Conservation (phyloP, 768 basidiomycete genomes). For the Boletus insuetus region DNA sequence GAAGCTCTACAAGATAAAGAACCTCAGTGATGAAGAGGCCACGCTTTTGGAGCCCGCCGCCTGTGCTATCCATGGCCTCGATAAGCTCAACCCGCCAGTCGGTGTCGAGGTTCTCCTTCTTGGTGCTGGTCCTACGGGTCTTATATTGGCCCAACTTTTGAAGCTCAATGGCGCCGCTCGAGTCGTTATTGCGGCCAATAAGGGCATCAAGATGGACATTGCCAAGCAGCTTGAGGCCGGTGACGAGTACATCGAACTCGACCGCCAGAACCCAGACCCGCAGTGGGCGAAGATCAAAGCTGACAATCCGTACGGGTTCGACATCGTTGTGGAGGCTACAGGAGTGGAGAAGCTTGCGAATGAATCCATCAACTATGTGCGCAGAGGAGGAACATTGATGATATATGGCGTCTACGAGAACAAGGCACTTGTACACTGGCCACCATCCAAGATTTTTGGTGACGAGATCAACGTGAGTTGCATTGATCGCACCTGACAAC, state of each 20-base stretch:
- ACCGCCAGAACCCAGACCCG: conserved; percentile 64
- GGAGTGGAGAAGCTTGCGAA: conserved; percentile 87
- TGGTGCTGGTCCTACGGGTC: conserved; percentile 91
- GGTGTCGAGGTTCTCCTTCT: conserved; percentile 83
- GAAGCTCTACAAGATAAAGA: conserved; percentile 85
- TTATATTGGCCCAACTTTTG: conserved; percentile 84
- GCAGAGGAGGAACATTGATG: conserved; percentile 81
- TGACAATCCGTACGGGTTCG: conserved; percentile 85
- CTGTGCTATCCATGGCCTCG: conserved; percentile 89
- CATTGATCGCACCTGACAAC: neutral
- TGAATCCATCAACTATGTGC: conserved; percentile 85
- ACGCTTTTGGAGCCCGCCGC: conserved; percentile 88
- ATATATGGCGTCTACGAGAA: conserved; percentile 91
- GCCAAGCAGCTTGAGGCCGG: conserved; percentile 75
- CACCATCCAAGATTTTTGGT: conserved; percentile 76
- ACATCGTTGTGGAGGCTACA: conserved; percentile 79
- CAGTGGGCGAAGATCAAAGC: conserved; percentile 82
- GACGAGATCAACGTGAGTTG: conserved; percentile 60
- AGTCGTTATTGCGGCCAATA: conserved; percentile 85
- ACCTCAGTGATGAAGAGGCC: conserved; percentile 83
- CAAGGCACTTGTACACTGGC: conserved; percentile 81
- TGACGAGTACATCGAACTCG: conserved; percentile 85
- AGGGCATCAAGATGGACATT: conserved; percentile 87
- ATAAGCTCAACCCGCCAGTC: conserved; percentile 79
- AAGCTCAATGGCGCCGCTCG: conserved; percentile 82